Base-by-base conservation (phyloP, 2,329 filamentous ascomycete species). In the Pseudocercospora pini-densiflorae region DNA sequence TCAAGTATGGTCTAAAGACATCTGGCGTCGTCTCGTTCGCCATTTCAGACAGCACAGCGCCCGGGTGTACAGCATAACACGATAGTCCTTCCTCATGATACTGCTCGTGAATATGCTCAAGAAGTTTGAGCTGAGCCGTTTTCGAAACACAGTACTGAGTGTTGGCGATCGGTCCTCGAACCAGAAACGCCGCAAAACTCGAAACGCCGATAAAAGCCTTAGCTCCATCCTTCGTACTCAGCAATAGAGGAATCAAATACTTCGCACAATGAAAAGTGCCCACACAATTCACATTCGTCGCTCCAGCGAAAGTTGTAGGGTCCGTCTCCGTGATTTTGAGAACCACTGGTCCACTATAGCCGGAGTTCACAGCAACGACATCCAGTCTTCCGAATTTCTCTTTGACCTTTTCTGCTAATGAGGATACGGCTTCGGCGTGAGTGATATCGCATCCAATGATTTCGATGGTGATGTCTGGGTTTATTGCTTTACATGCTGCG, bases 101-200 rank as follows among this genome's bases (percentile, higher is more conserved):
- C 68, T 79, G 76, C 63, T 80, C 77, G 45, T 77, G 73, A 1
- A 81, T 63, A 64, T 80, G 76, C 65, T 81, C 80, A 27, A 80
- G 70, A 19, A 82, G 60, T 29, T 78, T 75, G 14, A 76, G 72
- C 64, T 80, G 78, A 4, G 78, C 79, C 43, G 75, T 72, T 65
- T 81, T 81, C 62, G 73, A 77, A 16, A 79, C 74, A 51, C 74
- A 78, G 67, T 80, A 80, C 33, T 76, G 76, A 16, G 75, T 71
- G 66, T 81, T 82, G 1, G 79, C 81, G 57, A 81, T 78, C 5
- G 77, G 74, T 0, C 80, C 81, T 6, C 73, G 71, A 1, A 78
- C 74, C 3, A 81, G 79, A 9, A 72, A 24, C 2, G 66, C 53
- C 1, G 70, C 73, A 73, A 77, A 5, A 71, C 75, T 21, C 75